Evolutionary conservation across 169 alveolate genomes (phyloP).

Genomic region (Sarcocystis neurona): DNA sequence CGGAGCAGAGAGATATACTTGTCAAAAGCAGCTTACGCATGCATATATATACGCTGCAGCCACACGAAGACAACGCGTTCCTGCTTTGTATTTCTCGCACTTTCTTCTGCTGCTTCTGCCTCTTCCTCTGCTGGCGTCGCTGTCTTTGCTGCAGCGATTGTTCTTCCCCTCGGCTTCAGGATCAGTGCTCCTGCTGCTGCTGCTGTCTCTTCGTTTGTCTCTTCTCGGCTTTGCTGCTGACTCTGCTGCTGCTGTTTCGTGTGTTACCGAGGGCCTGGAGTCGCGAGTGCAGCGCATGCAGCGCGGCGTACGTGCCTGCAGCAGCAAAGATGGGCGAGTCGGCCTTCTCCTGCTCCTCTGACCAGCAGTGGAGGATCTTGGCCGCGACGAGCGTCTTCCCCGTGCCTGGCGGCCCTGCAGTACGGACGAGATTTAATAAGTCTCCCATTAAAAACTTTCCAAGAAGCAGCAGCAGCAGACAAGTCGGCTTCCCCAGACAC

Average conservation of each 20-base stretch:
- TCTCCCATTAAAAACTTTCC: no score
- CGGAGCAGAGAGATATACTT: no score
- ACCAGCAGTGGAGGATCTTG: background rate
- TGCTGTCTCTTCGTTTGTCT: background rate
- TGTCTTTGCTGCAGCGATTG: background rate
- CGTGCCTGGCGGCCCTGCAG: slow-evolving; percentile 11
- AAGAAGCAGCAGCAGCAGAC: no score
- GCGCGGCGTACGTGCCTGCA: background rate
- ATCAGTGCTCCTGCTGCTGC: slow-evolving; percentile 16
- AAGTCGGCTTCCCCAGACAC: no score
- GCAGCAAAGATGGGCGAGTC: slow-evolving; percentile 9
- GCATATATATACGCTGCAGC: no score
- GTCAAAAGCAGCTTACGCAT: no score
- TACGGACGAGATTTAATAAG: no score
- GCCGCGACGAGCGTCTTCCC: slow-evolving; percentile 26
- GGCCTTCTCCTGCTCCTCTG: background rate
- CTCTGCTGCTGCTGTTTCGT: no score
- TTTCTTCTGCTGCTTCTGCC: slow-evolving; percentile 12
- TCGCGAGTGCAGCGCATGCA: background rate
- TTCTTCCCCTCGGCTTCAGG: background rate
- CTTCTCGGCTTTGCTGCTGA: no score
- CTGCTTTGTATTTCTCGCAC: background rate
- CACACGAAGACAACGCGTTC: no score
- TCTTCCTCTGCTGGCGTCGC: slow-evolving; percentile 10
- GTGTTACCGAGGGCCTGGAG: background rate